A percentile compares a stretch with the other conserved stretches of the same genome.
Evolutionary conservation across 225 moss, liverwort and hornwort genomes (phyloP).

Genomic region (Takakia lepidozioides): DNA sequence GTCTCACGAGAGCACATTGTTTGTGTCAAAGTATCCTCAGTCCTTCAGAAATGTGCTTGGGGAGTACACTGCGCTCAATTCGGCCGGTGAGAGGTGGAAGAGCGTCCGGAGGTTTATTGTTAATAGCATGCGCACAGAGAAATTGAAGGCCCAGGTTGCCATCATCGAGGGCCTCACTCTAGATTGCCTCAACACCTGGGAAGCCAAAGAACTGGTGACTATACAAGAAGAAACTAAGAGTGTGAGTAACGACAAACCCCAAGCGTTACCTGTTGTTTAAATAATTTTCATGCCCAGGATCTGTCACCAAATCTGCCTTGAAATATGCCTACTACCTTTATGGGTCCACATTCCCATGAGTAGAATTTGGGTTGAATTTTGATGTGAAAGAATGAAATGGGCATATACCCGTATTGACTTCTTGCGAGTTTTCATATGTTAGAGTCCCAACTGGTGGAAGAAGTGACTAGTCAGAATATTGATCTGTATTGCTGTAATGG

Average conservation of each 20-base stretch:
- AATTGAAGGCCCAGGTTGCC: slow-evolving; percentile 10
- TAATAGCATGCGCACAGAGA: slow-evolving; percentile 11
- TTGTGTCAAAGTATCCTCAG: slow-evolving; percentile 19
- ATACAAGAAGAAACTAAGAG: slow-evolving; percentile 25
- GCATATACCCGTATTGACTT: no score
- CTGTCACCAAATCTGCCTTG: no score
- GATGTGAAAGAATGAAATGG: no score
- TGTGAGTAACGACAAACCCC: slow-evolving; percentile 6
- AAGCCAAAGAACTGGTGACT: slow-evolving; percentile 9
- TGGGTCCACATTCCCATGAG: no score
- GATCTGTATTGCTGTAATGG: neutral
- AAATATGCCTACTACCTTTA: no score
- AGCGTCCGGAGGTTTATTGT: slow-evolving; percentile 16
- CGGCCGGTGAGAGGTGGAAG: slow-evolving; percentile 24
- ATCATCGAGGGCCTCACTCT: slow-evolving; percentile 11
- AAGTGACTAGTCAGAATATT: no score
- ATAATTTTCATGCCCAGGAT: no score
- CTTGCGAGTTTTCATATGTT: no score
- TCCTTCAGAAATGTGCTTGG: slow-evolving; percentile 20
- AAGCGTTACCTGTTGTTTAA: no score
- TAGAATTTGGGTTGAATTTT: no score
- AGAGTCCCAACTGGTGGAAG: no score
- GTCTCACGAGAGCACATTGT: slow-evolving; percentile 14
- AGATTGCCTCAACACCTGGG: slow-evolving; percentile 15
- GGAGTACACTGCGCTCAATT: slow-evolving; percentile 17